Evolutionary conservation across 1,139 yeast species (phyloP), one percentile per base, ranked within the genome.

Genomic region (Komagataea norvegica): DNA sequence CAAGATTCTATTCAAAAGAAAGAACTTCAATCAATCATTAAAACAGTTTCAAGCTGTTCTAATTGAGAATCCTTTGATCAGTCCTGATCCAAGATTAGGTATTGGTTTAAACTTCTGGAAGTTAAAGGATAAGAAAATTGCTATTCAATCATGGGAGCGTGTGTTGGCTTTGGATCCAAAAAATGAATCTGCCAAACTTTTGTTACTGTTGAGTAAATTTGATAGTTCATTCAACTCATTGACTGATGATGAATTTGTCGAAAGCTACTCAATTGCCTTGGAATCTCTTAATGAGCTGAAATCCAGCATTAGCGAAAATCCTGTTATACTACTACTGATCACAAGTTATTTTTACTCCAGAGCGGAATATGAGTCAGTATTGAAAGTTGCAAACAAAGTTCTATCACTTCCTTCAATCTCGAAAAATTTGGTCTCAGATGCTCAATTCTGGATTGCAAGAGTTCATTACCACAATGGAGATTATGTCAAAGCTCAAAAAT

Each of bases 61-160:
- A 48, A 72, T 80, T 33, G 68, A 81, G 36, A 80, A 87, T 46
- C 97, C 97, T 2, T 56, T 78, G 27, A 67, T 83, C 55, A 72
- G 73, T 47, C 97, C 97, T 1, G 98, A 91, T 60, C 95, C 98
- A 16, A 72, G 99, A 61, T 73, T 91, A 42, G 99, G 98, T 18
- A 79, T 91, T 47, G 99, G 98, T 29, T 67, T 91, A 51, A 89
- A 97, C 60, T 89, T 81, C 57, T 91, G 96, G 96, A 77, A 78
- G 45, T 66, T 91, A 43, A 82, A 81, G 39, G 95, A 87, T 56
- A 74, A 76, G 47, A 72, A 72, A 33, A 74, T 87, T 68, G 97
- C 98, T 0, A 56, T 73, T 8, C 67, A 67, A 33, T 80, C 97
- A 1, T 93, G 97, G 97, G 73, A 76, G 47, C 74, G 97, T 52